Evolutionary conservation across 257 asterid genomes (phyloP), one percentile per base, ranked within the genome.

Genomic region (Nicotiana noctiflora): DNA sequence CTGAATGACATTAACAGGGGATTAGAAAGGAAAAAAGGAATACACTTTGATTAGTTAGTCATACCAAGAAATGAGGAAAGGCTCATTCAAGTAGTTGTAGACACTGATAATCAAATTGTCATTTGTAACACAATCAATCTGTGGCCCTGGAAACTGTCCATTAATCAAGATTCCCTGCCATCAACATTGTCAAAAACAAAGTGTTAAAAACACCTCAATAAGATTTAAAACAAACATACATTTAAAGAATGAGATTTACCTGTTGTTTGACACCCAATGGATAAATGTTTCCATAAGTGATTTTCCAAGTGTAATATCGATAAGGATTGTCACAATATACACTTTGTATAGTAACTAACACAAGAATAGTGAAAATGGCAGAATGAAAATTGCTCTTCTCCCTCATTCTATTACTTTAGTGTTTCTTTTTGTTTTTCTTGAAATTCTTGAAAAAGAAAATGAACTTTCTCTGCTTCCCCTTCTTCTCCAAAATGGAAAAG

Each of bases 81-180:
- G 99, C 90, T 95, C 99, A 51, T 84, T 87, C 81, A 95, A 88
- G 93, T 88, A 90, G 89, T 95, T 95, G 85, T 87, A 82, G 60
- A 95, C 96, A 86, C 88, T 95, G 89, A 95, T 92, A 85, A 95
- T 88, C 93, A 95, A 87, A 89, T 95, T 95, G 77, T 95, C 97
- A 81, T 95, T 95, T 19, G 98, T 95, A 63, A 93, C 95, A 78
- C 98, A 95, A 86, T 91, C 96, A 80, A 93, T 93, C 65, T 90
- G 92, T 80, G 99, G 99, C 79, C 98, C 99, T n/a, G 97, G 99
- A 83, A 93, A 95, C 92, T 92, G 97, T 65, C 97, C 97, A 81
- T 95, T 95, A 49, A 95, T 93, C 94, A 93, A 85, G 81, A 95
- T 93, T 5, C 93, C 99, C 99, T 95, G 93, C 90, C 60, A 72